Evolutionary conservation across 345 rosid species (phyloP).

Genomic region (Geranium rotundifolium): DNA sequence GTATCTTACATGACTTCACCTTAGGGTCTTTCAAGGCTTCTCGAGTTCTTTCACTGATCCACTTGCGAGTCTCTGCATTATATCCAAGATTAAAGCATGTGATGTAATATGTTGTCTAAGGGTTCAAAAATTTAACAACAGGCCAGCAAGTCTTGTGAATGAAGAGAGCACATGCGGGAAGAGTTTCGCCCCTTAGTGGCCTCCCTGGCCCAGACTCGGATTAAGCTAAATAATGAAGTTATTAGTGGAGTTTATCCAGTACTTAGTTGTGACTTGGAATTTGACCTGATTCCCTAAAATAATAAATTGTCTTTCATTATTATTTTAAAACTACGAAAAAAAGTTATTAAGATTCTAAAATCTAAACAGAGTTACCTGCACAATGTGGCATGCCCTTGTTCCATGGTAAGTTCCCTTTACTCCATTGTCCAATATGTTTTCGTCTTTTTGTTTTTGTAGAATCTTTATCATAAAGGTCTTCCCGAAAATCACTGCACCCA

Average conservation of each 20-base stretch:
- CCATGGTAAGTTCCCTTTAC: constrained; percentile 80
- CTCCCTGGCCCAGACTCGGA: too few species aligned
- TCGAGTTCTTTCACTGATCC: constrained; percentile 69
- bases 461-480: constrained; percentile 8
- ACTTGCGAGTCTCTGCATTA: constrained; percentile 51
- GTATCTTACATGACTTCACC: constrained; percentile 85
- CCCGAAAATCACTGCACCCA: constrained; percentile 2
- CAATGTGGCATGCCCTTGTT: constrained; percentile 69
- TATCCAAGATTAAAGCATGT: constrained; percentile 3
- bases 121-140: neutral
- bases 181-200: too few species aligned
- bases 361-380: constrained; percentile 31
- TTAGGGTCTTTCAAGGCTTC: constrained; percentile 83
- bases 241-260: too few species aligned
- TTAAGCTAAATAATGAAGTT: too few species aligned
- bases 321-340: neutral
- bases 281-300: too few species aligned
- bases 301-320: too few species aligned
- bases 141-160: too few species aligned
- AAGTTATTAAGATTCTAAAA: neutral
- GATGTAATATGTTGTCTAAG: neutral
- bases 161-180: too few species aligned
- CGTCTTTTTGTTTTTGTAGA: constrained; percentile 35
- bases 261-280: too few species aligned
- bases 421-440: constrained; percentile 56